A percentile compares a stretch with the other conserved stretches of the same genome.
Evolutionary conservation across 371 early-diverging fungal genomes (phyloP).

Genomic region (Cladochytrium tenue): DNA sequence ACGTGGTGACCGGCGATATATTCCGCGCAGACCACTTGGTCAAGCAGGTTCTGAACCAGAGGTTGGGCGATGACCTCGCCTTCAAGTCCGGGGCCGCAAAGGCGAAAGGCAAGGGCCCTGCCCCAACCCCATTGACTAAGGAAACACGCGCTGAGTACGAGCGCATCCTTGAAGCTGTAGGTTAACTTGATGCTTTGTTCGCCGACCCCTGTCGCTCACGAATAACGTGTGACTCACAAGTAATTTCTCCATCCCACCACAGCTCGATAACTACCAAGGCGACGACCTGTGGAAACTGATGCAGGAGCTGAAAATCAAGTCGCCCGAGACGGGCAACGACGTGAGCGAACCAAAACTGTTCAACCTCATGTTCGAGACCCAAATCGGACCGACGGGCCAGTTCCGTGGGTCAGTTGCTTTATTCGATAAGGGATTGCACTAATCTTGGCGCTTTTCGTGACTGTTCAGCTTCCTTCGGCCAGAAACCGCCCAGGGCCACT

Average conservation of each 20-base stretch:
- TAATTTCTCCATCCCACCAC: conserved; percentile 2
- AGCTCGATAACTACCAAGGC: conserved; percentile 93
- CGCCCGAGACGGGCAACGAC: conserved; percentile 89
- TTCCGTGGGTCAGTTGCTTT: conserved; percentile 75
- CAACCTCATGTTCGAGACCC: conserved; percentile 99
- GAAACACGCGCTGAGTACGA: conserved; percentile 72
- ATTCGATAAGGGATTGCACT: conserved; percentile 2
- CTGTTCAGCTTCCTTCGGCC: conserved; percentile 74
- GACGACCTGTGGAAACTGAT: conserved; percentile 88
- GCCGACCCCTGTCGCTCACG: background rate
- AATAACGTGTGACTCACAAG: background rate
- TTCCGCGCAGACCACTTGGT: conserved; percentile 99
- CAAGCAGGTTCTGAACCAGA: conserved; percentile 86
- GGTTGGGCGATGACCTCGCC: conserved; percentile 59
- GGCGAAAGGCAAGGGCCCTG: conserved; percentile 74
- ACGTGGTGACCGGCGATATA: conserved; percentile 90
- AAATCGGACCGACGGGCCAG: conserved; percentile 97
- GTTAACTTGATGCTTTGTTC: conserved; percentile 14
- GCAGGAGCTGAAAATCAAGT: conserved; percentile 81
- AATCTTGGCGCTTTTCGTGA: conserved; percentile 1
- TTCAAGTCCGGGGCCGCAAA: conserved; percentile 43
- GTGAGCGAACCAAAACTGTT: conserved; percentile 91
- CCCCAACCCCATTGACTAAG: conserved; percentile 69
- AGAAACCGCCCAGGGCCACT: conserved; percentile 99
- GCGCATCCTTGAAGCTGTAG: conserved; percentile 81